Evolutionary conservation across 495 filamentous ascomycete genomes (phyloP).

Genomic region (Talaromyces adpressus): DNA sequence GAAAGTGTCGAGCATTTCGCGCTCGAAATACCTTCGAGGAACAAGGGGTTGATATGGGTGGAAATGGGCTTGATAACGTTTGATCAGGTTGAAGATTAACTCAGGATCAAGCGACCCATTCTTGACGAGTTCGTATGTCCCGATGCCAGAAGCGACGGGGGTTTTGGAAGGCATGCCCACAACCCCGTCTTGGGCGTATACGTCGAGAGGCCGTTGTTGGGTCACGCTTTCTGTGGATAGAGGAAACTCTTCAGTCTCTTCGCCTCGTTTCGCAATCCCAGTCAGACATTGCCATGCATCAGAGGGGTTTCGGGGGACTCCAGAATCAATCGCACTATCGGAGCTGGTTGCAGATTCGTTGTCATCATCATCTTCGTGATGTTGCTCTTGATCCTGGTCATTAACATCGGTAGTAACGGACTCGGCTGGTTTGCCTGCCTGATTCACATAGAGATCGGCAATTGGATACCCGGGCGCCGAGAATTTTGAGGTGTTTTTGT

Average conservation of each 20-base stretch:
- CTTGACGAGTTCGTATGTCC: conserved; percentile 45
- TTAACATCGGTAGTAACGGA: conserved; percentile 12
- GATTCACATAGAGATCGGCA: conserved; percentile 30
- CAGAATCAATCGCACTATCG: conserved; percentile 12
- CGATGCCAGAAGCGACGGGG: conserved; percentile 18
- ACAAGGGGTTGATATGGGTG: conserved; percentile 59
- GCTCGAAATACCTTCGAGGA: conserved; percentile 46
- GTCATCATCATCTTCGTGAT: conserved; percentile 22
- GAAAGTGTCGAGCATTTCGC: conserved; percentile 38
- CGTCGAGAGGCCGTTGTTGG: conserved; percentile 9
- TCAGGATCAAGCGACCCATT: conserved; percentile 39
- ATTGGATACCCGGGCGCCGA: conserved; percentile 27
- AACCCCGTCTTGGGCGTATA: conserved; percentile 16
- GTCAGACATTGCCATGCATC: conserved; percentile 45
- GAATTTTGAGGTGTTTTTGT: conserved; percentile 11
- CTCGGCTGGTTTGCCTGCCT: conserved; percentile 20
- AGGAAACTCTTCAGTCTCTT: conserved; percentile 1
- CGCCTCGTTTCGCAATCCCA: conserved; percentile 29
- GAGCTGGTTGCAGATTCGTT: conserved; percentile 34
- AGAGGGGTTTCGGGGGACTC: conserved; percentile 39
- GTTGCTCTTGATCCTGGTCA: background rate
- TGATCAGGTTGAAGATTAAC: conserved; percentile 44
- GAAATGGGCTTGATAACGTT: conserved; percentile 47
- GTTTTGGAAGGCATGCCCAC: conserved; percentile 22
- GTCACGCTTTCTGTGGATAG: conserved; percentile 8